Percentiles rank a stretch among this genome's conserved stretches.
phyloP scores from a whole-genome alignment of 1,284 basidiomycete species.

The Sanguinoderma infundibulare region DNA sequence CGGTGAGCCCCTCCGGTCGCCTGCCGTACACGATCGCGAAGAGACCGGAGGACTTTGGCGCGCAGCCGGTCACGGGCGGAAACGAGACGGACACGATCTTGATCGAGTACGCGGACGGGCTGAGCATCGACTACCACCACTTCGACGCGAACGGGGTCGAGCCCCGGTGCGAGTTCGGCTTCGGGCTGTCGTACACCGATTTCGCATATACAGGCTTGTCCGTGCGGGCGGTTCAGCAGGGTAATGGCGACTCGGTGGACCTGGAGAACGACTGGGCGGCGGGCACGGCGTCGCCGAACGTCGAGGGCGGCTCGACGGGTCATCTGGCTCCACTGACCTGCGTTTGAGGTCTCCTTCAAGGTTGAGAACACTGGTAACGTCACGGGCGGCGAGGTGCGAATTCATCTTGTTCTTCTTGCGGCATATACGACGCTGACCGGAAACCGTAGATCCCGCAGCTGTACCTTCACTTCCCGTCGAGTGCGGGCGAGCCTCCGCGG shows the following conservation, averaged over 20 bases:
- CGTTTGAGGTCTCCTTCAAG: slow-evolving; percentile 59
- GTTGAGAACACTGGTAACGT: slow-evolving; percentile 61
- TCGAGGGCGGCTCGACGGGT: too few relatives aligned
- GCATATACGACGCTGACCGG: too few relatives aligned
- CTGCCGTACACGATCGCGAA: slow-evolving; percentile 86
- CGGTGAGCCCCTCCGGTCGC: slow-evolving; percentile 75
- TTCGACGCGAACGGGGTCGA: slow-evolving; percentile 70
- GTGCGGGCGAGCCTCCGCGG: slow-evolving; percentile 46
- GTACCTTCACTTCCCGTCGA: too few relatives aligned
- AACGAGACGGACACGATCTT: slow-evolving; percentile 45
- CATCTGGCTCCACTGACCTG: slow-evolving; percentile 68
- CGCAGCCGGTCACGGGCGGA: slow-evolving; percentile 54
- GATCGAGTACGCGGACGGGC: slow-evolving; percentile 69
- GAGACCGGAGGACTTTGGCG: slow-evolving; percentile 66
- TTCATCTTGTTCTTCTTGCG: neutral
- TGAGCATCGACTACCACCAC: slow-evolving; percentile 79
- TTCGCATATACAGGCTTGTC: slow-evolving; percentile 70
- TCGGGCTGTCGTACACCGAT: slow-evolving; percentile 82
- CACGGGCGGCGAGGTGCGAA: slow-evolving; percentile 57
- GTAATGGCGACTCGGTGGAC: slow-evolving; percentile 42
- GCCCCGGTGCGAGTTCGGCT: slow-evolving; percentile 82
- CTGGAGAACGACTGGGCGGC: too few relatives aligned
- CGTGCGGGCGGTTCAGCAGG: slow-evolving; percentile 43
- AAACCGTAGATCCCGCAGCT: slow-evolving; percentile 48
- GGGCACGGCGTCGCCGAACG: too few relatives aligned